phyloP scores from a whole-genome alignment of 306 rosid genomes.

The Inga laurina region DNA sequence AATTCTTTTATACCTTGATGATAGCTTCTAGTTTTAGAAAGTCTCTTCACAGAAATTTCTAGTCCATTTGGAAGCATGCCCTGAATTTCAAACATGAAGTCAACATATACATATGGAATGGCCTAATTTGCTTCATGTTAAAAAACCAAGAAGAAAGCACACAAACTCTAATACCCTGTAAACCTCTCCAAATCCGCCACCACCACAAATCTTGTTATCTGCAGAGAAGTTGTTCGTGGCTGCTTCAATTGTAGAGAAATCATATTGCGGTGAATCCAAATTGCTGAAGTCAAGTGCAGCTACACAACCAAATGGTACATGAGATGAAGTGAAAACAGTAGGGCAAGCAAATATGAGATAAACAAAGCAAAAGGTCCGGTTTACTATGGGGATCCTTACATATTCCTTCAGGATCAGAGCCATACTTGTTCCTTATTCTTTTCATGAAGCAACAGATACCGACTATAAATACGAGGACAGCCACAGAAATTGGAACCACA shows the following conservation, averaged over 20 bases:
- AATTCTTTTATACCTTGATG: constrained; percentile 51
- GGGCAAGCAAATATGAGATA: not conserved
- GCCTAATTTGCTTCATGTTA: not conserved
- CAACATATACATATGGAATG: not conserved
- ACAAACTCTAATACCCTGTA: constrained; percentile 41
- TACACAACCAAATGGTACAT: not conserved
- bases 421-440: constrained; percentile 27
- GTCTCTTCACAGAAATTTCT: not conserved
- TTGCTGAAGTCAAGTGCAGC: constrained; percentile 21
- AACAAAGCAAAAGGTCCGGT: not conserved
- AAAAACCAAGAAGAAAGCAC: not conserved
- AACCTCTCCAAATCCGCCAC: constrained; percentile 60
- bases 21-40: not conserved
- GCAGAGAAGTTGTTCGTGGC: constrained; percentile 55
- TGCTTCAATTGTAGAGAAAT: constrained; percentile 33
- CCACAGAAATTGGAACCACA: constrained; percentile 39
- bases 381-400: constrained; percentile 14
- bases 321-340: not conserved
- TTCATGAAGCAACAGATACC: constrained; percentile 34
- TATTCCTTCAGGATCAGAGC: constrained; percentile 21
- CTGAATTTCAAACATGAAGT: constrained; percentile 29
- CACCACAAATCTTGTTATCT: constrained; percentile 43
- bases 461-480: constrained; percentile 11
- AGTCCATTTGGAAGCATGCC: constrained; percentile 35
- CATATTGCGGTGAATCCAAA: constrained; percentile 46